Conservation (phyloP, 2,329 filamentous ascomycete species). For the Plectosphaerella sp. region DNA sequence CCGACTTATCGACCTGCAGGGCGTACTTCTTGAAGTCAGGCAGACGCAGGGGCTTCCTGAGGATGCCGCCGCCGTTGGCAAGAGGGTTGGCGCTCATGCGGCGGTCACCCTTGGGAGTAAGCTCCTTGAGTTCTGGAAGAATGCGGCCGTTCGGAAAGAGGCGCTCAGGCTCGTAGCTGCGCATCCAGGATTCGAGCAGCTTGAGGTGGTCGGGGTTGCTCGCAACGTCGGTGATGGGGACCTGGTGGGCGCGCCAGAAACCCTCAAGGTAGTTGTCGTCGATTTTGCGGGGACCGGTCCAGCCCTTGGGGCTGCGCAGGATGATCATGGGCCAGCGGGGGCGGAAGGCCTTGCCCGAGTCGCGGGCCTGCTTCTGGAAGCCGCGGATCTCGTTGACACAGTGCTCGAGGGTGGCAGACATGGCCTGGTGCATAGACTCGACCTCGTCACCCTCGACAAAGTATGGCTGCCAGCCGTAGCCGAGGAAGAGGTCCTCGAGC, state of each 20-base stretch:
- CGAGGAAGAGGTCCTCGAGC: conserved; percentile 62
- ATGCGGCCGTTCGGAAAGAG: conserved; percentile 64
- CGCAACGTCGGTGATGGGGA: conserved; percentile 67
- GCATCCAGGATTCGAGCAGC: conserved; percentile 72
- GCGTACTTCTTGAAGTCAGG: conserved; percentile 68
- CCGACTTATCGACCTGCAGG: conserved; percentile 57
- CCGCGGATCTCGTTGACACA: conserved; percentile 65
- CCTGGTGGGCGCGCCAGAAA: conserved; percentile 77
- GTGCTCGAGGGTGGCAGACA: conserved; percentile 71
- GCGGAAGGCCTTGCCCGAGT: conserved; percentile 61
- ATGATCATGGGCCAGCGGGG: conserved; percentile 77
- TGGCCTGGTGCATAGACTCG: conserved; percentile 74
- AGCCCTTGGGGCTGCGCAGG: conserved; percentile 73
- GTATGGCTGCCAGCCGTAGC: conserved; percentile 76
- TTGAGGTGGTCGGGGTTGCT: conserved; percentile 63
- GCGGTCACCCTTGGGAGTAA: conserved; percentile 60
- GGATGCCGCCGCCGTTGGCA: conserved; percentile 65
- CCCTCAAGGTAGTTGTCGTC: conserved; percentile 68
- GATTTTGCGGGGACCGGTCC: conserved; percentile 70
- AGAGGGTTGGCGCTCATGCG: conserved; percentile 78
- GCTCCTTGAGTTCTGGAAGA: conserved; percentile 54
- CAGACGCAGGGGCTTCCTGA: conserved; percentile 63
- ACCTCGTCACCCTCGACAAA: conserved; percentile 75
- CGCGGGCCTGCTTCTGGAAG: conserved; percentile 67
- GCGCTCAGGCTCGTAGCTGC: conserved; percentile 68